Evolutionary conservation across 75 land plant species (phyloP), one percentile per base, ranked within the genome.

Genomic region (Cunninghamia lanceolata): DNA sequence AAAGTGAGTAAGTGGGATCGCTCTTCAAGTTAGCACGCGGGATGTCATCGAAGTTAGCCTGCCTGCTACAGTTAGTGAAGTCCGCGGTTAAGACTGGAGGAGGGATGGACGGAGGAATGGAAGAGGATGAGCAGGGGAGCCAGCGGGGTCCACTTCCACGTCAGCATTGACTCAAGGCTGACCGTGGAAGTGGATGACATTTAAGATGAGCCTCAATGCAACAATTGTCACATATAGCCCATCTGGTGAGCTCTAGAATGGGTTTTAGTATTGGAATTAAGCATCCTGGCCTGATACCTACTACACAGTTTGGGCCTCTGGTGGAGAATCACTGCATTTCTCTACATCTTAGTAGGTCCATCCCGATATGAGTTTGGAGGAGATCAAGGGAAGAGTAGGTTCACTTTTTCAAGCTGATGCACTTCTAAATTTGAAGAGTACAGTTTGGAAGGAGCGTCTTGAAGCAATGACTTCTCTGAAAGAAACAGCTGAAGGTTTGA

Each of bases 331-430:
- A 45, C 19, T n/a, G 63, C 70, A 40, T 21, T 63, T 50, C 83
- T 84, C 85, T 74, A 30, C 88, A 66, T 68, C 94, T 91, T 38
- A 93, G 87, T 82, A 86, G 68, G 40, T 87, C 94, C 54, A 93
- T 98, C n/a, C n/a, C n/a, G 99, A 97, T 30, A 95, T 97, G 99
- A 92, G 96, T 85, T 91, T 97, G 86, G 99, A 96, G 82, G 99
- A 96, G 80, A 94, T 98, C 86, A 99, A 96, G 87, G 85, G 83
- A 82, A 91, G 92, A 86, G 81, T 98, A 70, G 94, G 90, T 66
- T 89, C 93, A 53, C 88, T 94, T 85, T 80, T 98, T 15, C 93
- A 88, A 78, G 84, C 91, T 78, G 99, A 98, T 43, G 90, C 95
- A 13, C 82, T 98, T 30, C 80, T 91, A 13, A 94, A 94, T 85